Evolutionary conservation across 2,329 filamentous ascomycete species (phyloP), one percentile per base, ranked within the genome.

Genomic region (Nothophoma quercina): DNA sequence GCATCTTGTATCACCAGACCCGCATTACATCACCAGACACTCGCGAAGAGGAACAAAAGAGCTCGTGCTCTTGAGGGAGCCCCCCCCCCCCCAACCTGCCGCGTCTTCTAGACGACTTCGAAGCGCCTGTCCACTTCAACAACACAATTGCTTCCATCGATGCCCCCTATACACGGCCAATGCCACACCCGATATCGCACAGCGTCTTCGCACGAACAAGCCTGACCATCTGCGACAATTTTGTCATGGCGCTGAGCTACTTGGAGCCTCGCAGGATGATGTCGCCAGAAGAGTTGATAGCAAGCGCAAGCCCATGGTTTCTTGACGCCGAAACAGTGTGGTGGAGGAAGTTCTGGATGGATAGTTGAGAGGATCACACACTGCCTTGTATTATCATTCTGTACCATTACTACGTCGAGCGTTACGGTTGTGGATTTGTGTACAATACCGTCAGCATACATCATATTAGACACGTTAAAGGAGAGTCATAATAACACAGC

Each of bases 171-270:
- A 12, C 10, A n/a, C 28, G 7, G 34, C 25, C 6, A 7, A 72
- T 73, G 68, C 66, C 65, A 16, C 68, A 70, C 44, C 56, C 59
- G 22, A 66, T 67, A 6, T 62, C 62, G 16, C 64, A 59, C 28
- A 58, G 61, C 44, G 63, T 62, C 15, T 71, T 72, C 22, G 62
- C 63, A 16, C 69, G 69, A 41, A 72, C 68, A n/a, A 64, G 64
- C 34, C 54, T 72, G 9, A 67, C 64, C 3, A 71, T 69, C 7
- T 71, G 69, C 54, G 69, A 72, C 55, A 64, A 70, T 32, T 71
- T 72, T 50, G 38, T 73, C 40, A 60, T 70, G 30, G 69, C 67
- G 22, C 59, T 71, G 28, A 54, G 62, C 15, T 63, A 65, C 22
- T 35, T 72, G 18, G 63, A 65, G 7, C 50, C 65, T 2, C 36